phyloP scores from a whole-genome alignment of 176 grass and related monocot species.

The Aegilops bicornis region DNA sequence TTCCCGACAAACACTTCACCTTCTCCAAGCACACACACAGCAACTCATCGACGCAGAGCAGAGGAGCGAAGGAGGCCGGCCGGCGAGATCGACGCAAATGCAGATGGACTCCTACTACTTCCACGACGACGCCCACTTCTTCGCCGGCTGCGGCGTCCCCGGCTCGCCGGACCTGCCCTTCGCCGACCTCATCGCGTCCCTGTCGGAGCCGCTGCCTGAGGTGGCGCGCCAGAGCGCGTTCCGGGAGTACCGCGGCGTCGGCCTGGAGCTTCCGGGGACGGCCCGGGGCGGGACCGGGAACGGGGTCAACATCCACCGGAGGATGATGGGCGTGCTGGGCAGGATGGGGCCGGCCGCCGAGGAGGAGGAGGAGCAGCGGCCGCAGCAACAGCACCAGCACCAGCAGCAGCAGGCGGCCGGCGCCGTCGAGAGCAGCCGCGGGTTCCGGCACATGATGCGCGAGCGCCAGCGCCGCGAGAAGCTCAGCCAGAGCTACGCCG shows the following conservation, averaged over 20 bases:
- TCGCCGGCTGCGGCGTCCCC: conserved; percentile 30
- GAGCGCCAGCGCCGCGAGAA: conserved; percentile 93
- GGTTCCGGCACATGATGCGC: conserved; percentile 96
- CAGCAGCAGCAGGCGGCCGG: background rate
- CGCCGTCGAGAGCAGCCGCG: conserved; percentile 61
- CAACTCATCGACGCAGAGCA: background rate
- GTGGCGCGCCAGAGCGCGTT: conserved; percentile 23
- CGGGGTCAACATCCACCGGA: conserved; percentile 48
- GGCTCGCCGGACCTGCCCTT: conserved; percentile 57
- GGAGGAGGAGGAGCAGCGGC: background rate
- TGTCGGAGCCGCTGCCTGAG: background rate
- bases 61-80: no score
- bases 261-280: background rate
- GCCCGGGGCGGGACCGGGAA: background rate
- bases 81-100: conserved; percentile 24
- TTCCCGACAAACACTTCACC: background rate
- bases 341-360: background rate
- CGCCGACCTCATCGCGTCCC: conserved; percentile 38
- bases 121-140: conserved; percentile 59
- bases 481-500: conserved; percentile 93
- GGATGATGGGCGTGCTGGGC: conserved; percentile 38
- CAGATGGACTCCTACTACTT: conserved; percentile 66
- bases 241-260: conserved; percentile 17
- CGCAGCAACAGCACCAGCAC: background rate
- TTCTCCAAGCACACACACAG: no score